A percentile compares a stretch with the other conserved stretches of the same genome.
phyloP scores from a whole-genome alignment of 2,329 filamentous ascomycete species.

The Neonectria hederae region DNA sequence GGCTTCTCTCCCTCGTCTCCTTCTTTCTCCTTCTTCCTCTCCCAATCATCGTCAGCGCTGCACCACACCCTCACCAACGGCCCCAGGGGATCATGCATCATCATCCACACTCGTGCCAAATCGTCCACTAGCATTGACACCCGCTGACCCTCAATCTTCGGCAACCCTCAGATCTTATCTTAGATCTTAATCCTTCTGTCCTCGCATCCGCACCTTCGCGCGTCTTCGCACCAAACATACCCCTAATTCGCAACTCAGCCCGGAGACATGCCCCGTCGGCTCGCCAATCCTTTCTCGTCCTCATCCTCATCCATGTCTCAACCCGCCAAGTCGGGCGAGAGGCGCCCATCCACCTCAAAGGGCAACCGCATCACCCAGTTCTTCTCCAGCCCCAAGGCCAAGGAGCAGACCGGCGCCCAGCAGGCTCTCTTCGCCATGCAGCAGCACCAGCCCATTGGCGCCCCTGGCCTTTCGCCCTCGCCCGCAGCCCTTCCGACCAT shows the following conservation, averaged over 20 bases:
- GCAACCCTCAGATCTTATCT: slow-evolving; percentile 14
- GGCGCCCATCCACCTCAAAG: slow-evolving; percentile 71
- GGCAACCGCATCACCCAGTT: slow-evolving; percentile 82
- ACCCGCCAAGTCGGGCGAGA: slow-evolving; percentile 62
- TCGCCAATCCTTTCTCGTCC: slow-evolving; percentile 65
- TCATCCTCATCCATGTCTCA: slow-evolving; percentile 59
- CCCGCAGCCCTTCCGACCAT: slow-evolving; percentile 87
- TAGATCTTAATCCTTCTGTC: background rate
- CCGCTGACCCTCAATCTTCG: slow-evolving; percentile 22
- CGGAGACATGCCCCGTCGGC: slow-evolving; percentile 67
- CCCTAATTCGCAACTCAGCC: slow-evolving; percentile 26
- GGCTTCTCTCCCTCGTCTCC: background rate
- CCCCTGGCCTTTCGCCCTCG: slow-evolving; percentile 74
- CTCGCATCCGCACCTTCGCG: background rate
- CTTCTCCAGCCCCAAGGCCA: slow-evolving; percentile 82
- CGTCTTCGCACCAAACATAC: background rate
- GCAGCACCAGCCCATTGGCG: slow-evolving; percentile 57
- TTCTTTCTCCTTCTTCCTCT: background rate
- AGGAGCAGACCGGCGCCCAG: slow-evolving; percentile 68
- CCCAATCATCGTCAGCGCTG: background rate
- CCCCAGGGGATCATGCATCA: slow-evolving; percentile 19
- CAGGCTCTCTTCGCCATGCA: slow-evolving; percentile 75
- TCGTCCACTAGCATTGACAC: slow-evolving; percentile 14
- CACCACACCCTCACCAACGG: background rate
- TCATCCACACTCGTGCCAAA: slow-evolving; percentile 10